Evolutionary conservation across 2,329 filamentous ascomycete genomes (phyloP).

Genomic region (Sporothrix curviconia): DNA sequence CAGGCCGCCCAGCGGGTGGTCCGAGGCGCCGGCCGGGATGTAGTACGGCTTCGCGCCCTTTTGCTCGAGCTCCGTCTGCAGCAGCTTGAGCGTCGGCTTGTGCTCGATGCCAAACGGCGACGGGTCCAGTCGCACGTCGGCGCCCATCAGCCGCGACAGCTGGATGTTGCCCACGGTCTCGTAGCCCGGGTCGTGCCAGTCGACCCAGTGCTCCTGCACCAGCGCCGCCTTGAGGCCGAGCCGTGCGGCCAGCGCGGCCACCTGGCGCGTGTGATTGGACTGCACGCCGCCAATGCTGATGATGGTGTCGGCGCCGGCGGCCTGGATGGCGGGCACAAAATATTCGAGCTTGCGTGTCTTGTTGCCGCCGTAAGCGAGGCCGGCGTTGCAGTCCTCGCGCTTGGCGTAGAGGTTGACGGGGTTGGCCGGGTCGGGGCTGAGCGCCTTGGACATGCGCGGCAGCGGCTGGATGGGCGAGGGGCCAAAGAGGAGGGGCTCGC

Average conservation of each 20-base stretch:
- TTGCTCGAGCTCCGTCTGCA: slow-evolving; percentile 29
- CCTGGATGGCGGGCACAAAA: slow-evolving; percentile 55
- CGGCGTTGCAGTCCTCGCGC: slow-evolving; percentile 64
- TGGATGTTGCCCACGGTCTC: slow-evolving; percentile 65
- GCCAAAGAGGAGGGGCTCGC: slow-evolving; percentile 56
- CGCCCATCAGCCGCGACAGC: slow-evolving; percentile 60
- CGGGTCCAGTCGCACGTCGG: slow-evolving; percentile 54
- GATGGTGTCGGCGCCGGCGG: slow-evolving; percentile 52
- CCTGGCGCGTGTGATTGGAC: slow-evolving; percentile 63
- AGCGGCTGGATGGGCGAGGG: slow-evolving; percentile 63
- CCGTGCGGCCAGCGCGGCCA: slow-evolving; percentile 55
- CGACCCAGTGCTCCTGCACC: slow-evolving; percentile 64
- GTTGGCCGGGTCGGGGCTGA: slow-evolving; percentile 40
- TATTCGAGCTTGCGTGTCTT: slow-evolving; percentile 67
- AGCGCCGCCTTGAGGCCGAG: slow-evolving; percentile 50
- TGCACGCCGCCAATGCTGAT: slow-evolving; percentile 63
- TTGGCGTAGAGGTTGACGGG: slow-evolving; percentile 60
- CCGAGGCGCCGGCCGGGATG: slow-evolving; percentile 64
- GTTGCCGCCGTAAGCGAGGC: slow-evolving; percentile 61
- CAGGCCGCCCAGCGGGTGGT: slow-evolving; percentile 62
- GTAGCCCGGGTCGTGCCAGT: slow-evolving; percentile 53
- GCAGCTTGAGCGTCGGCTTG: slow-evolving; percentile 55
- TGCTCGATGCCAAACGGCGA: slow-evolving; percentile 62
- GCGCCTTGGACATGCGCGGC: slow-evolving; percentile 55
- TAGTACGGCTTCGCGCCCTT: slow-evolving; percentile 55